A percentile compares a stretch with the other conserved stretches of the same genome.
Conservation (phyloP, 805 yeast genomes). For the Spathaspora passalidarum region DNA sequence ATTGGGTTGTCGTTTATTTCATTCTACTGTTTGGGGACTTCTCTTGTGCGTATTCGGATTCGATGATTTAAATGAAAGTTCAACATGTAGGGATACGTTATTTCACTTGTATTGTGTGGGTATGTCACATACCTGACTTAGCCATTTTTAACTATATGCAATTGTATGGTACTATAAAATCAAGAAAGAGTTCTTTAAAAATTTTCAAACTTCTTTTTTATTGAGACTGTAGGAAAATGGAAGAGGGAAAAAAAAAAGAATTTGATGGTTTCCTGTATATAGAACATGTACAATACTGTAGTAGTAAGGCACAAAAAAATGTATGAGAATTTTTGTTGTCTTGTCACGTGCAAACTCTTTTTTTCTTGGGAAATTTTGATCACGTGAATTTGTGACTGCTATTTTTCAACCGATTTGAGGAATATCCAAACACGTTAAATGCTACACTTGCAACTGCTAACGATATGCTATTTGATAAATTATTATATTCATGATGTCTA, state of each 20-base stretch:
- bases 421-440: background rate
- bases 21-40: background rate
- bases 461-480: too few relatives aligned
- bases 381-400: conserved; percentile 4
- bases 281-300: background rate
- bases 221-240: conserved; percentile 3
- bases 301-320: background rate
- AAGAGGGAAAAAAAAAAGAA: background rate
- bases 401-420: too few relatives aligned
- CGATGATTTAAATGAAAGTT: background rate
- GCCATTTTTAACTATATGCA: conserved; percentile 44
- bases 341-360: background rate
- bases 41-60: background rate
- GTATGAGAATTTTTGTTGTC: background rate
- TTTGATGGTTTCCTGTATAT: background rate
- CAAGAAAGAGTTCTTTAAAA: conserved; percentile 5
- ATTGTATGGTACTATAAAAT: conserved; percentile 3
- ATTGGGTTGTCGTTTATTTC: background rate
- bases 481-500: conserved; percentile 1
- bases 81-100: background rate
- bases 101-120: background rate
- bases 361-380: background rate
- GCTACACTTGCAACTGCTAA: background rate
- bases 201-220: conserved; percentile 5
- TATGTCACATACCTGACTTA: conserved; percentile 57